Percentiles rank a stretch among this genome's conserved stretches.
Evolutionary conservation across 176 grass and related monocot genomes (phyloP).

Genomic region (Secale cereale): DNA sequence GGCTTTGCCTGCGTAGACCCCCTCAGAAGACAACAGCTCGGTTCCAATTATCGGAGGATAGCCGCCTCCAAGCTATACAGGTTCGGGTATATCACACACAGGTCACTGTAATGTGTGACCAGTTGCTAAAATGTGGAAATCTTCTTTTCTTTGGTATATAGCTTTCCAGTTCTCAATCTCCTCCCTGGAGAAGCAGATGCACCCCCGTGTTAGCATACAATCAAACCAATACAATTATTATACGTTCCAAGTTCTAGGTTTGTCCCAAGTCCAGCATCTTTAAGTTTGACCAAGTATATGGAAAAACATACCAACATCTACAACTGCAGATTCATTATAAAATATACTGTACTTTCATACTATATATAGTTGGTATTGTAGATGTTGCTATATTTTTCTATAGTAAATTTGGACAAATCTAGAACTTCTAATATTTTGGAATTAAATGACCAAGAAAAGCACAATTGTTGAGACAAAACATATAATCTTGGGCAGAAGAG

Average conservation of each 20-base stretch:
- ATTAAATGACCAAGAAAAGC: conserved; percentile 14
- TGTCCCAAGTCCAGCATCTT: no score
- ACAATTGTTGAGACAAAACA: not conserved
- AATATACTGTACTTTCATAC: no score
- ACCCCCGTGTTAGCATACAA: conserved; percentile 15
- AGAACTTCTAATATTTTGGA: no score
- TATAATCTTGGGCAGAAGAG: not conserved
- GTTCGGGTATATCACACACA: conserved; percentile 2
- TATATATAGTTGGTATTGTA: no score
- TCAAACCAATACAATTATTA: not conserved
- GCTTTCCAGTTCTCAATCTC: conserved; percentile 74
- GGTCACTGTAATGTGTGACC: conserved; percentile 35
- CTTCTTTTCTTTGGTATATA: conserved; percentile 61
- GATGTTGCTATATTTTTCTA: no score
- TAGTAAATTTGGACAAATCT: no score
- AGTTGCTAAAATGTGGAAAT: conserved; percentile 40
- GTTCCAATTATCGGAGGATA: not conserved
- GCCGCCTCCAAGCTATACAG: not conserved
- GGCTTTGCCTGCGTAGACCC: not conserved
- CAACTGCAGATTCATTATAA: no score
- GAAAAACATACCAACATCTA: no score
- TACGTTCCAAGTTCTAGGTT: no score
- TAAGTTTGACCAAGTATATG: no score
- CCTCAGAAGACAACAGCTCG: not conserved
- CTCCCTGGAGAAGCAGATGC: conserved; percentile 46